Evolutionary conservation across 2,329 filamentous ascomycete species (phyloP).

Genomic region (Penicillium griseofulvum): DNA sequence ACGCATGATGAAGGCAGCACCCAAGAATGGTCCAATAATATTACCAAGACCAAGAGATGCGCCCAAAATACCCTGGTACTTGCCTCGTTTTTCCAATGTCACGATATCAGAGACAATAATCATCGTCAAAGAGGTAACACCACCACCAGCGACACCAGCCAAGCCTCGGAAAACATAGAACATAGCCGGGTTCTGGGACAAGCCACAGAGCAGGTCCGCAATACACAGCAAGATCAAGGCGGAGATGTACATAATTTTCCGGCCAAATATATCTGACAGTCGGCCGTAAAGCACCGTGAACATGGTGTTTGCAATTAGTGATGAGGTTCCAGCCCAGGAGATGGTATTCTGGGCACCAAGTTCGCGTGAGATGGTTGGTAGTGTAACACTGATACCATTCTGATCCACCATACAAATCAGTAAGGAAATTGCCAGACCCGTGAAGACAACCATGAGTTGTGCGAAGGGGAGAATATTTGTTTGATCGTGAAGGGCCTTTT

Average conservation of each 20-base stretch:
- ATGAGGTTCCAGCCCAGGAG: slow-evolving; percentile 71
- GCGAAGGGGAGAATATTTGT: slow-evolving; percentile 56
- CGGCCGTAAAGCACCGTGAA: slow-evolving; percentile 66
- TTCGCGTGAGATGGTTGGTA: slow-evolving; percentile 54
- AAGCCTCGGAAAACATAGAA: slow-evolving; percentile 62
- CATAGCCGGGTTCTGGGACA: slow-evolving; percentile 55
- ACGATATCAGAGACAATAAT: slow-evolving; percentile 63
- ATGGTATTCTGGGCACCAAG: slow-evolving; percentile 48
- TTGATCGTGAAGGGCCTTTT: slow-evolving; percentile 54
- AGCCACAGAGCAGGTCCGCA: slow-evolving; percentile 59
- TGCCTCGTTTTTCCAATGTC: slow-evolving; percentile 58
- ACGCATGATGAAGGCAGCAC: slow-evolving; percentile 45
- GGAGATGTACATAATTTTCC: slow-evolving; percentile 57
- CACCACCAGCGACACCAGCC: slow-evolving; percentile 62
- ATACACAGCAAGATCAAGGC: slow-evolving; percentile 54
- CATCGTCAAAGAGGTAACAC: slow-evolving; percentile 59
- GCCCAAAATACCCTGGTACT: slow-evolving; percentile 51
- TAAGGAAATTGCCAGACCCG: slow-evolving; percentile 52
- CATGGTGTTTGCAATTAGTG: slow-evolving; percentile 63
- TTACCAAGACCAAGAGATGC: slow-evolving; percentile 48
- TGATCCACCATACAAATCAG: slow-evolving; percentile 59
- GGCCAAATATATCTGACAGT: slow-evolving; percentile 60
- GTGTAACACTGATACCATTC: slow-evolving; percentile 54
- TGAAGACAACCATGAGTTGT: slow-evolving; percentile 50
- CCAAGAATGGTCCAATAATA: slow-evolving; percentile 48